Base-by-base conservation (phyloP, 2,329 filamentous ascomycete species). In the Diaporthe destruens region DNA sequence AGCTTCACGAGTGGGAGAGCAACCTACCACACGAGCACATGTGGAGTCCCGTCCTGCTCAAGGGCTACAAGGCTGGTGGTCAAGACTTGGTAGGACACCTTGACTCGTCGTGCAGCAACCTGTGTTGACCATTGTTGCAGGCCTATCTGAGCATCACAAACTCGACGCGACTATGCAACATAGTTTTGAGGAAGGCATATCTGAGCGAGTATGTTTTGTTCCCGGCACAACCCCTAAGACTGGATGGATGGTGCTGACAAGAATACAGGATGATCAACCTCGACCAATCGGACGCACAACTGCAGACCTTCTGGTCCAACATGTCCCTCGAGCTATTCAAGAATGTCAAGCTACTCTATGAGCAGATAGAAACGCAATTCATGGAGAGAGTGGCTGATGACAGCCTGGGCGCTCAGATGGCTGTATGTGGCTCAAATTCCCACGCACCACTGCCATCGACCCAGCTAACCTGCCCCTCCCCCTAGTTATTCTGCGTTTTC, bases 81-180 rank as follows among this genome's bases (percentile, higher is more conserved):
- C 82, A 86, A 67, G 87, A 90, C 66, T 74, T 89, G 76, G 87
- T 88, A 77, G 71, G 83, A 77, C 14, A 3, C 42, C 9, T 2
- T 3, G 9, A 16, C 20, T 20, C 2, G 8, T 16, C 42, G 20
- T 9, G 18, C 20, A 51, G 14, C 16, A 8, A 47, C 36, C 14
- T 16, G 23, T 42, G 32, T 34, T 49, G 68, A 47, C 25, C 3
- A n/a, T 6, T 69, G 23, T 3, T 9, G 20, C 34, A 88, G 87
- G 86, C 85, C 0, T 90, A 89, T 76, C 81, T 89, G 14, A 85
- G 85, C 54, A 84, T 89, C 6, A 88, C 87, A 5, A 88, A 88
- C 81, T 85, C 87, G 69, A 84, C 86, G 2, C 84, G 87, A 3
- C 83, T 90, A 6, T 89, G 87, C 77, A 88, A 89, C 72, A 89